phyloP scores from a whole-genome alignment of 768 basidiomycete genomes.

The Hortiboletus campestris region DNA sequence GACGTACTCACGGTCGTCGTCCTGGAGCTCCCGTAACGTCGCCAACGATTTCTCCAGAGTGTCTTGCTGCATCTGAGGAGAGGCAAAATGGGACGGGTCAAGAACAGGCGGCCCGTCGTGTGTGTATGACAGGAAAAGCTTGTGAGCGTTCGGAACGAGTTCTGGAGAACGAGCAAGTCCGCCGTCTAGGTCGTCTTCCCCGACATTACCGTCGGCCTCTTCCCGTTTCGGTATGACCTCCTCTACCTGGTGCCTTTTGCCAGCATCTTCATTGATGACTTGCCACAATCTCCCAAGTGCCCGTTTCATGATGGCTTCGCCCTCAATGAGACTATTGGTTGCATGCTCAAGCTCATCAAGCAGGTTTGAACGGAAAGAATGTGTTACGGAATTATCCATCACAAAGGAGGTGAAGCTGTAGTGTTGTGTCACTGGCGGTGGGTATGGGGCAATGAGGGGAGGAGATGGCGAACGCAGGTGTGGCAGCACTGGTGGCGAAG shows the following conservation, averaged over 20 bases:
- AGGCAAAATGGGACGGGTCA: conserved; percentile 63
- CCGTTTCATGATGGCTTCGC: conserved; percentile 67
- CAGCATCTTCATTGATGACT: conserved; percentile 70
- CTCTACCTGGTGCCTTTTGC: conserved; percentile 33
- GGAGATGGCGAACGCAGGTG: conserved; percentile 80
- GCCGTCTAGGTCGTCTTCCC: conserved; percentile 38
- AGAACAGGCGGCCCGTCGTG: conserved; percentile 45
- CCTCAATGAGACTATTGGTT: conserved; percentile 82
- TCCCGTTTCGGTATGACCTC: conserved; percentile 65
- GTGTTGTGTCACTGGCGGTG: conserved; percentile 63
- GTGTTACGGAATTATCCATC: conserved; percentile 79
- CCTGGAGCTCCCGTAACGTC: conserved; percentile 74
- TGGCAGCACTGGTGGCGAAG: conserved; percentile 69
- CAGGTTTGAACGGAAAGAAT: conserved; percentile 76
- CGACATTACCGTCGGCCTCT: conserved; percentile 58
- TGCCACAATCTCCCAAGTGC: conserved; percentile 83
- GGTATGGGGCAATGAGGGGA: conserved; percentile 74
- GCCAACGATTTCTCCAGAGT: conserved; percentile 73
- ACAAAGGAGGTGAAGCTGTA: conserved; percentile 81
- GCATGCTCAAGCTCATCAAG: conserved; percentile 79
- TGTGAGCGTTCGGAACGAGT: conserved; percentile 61
- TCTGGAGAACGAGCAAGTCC: conserved; percentile 63
- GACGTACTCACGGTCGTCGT: conserved; percentile 84
- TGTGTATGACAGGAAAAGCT: conserved; percentile 59
- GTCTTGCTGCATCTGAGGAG: conserved; percentile 64